Evolutionary conservation across 805 yeast genomes (phyloP).

Genomic region (Candida vaughaniae): DNA sequence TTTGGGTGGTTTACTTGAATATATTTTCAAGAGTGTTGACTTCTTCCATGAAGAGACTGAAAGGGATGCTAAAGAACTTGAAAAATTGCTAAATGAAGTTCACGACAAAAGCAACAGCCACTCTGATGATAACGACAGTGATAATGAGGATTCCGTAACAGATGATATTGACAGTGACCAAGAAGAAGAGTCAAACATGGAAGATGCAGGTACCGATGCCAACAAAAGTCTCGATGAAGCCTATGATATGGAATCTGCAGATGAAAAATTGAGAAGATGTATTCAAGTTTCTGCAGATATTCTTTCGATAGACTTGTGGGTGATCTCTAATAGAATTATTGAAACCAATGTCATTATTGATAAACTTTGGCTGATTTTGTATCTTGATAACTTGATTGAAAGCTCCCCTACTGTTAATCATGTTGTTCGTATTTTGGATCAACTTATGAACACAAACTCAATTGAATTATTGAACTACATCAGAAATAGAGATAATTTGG

Average conservation of each 20-base stretch:
- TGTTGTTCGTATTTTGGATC: slow-evolving; percentile 70
- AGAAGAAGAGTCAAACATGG: slow-evolving; percentile 11
- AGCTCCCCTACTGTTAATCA: slow-evolving; percentile 39
- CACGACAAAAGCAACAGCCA: slow-evolving; percentile 1
- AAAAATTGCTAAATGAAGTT: slow-evolving; percentile 14
- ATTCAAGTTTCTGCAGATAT: slow-evolving; percentile 42
- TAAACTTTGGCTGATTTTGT: slow-evolving; percentile 41
- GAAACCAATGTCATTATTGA: slow-evolving; percentile 41
- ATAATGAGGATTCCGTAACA: not conserved
- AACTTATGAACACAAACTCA: slow-evolving; percentile 64
- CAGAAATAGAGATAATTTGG: slow-evolving; percentile 64
- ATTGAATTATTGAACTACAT: slow-evolving; percentile 71
- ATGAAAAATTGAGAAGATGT: slow-evolving; percentile 35
- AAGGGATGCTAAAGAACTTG: slow-evolving; percentile 23
- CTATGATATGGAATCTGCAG: slow-evolving; percentile 27
- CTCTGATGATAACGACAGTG: slow-evolving; percentile 1
- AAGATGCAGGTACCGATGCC: slow-evolving; percentile 6
- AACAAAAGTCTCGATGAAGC: slow-evolving; percentile 15
- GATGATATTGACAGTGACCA: slow-evolving; percentile 4
- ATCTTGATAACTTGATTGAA: slow-evolving; percentile 31
- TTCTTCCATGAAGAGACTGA: slow-evolving; percentile 33
- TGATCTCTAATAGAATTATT: slow-evolving; percentile 41
- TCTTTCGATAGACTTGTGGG: slow-evolving; percentile 41
- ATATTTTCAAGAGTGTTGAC: slow-evolving; percentile 54
- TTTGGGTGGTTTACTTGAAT: slow-evolving; percentile 63